Conservation (phyloP, 371 early-diverging fungal genomes). For the Sporodiniella umbellata region DNA sequence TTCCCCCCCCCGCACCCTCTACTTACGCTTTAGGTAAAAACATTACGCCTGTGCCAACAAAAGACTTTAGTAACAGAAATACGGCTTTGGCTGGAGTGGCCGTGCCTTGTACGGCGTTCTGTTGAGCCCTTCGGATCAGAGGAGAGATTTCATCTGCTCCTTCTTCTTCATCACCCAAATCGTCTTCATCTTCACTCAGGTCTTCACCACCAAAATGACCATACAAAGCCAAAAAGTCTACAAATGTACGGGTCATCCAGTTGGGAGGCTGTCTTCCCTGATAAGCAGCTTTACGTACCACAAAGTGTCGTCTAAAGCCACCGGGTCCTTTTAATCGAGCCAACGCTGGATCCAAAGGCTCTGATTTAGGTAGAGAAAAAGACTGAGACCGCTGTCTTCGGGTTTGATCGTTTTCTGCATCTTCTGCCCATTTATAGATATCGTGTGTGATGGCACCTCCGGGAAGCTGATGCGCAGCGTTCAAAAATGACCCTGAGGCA, state of each 20-base stretch:
- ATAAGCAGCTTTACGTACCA: slow-evolving; percentile 70
- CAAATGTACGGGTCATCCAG: slow-evolving; percentile 82
- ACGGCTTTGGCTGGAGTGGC: slow-evolving; percentile 70
- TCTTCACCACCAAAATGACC: slow-evolving; percentile 96
- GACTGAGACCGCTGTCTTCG: slow-evolving; percentile 40
- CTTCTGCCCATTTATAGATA: slow-evolving; percentile 58
- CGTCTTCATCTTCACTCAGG: slow-evolving; percentile 79
- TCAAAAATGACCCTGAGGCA: slow-evolving; percentile 5
- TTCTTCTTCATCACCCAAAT: slow-evolving; percentile 4
- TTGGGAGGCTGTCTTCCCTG: slow-evolving; percentile 65
- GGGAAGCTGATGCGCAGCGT: slow-evolving; percentile 41
- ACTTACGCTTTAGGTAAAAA: slow-evolving; percentile 71
- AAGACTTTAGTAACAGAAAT: slow-evolving; percentile 71
- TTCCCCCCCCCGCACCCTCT: no score
- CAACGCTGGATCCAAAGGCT: slow-evolving; percentile 33
- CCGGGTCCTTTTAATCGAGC: slow-evolving; percentile 70
- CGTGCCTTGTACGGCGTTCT: slow-evolving; percentile 56
- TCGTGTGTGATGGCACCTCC: slow-evolving; percentile 59
- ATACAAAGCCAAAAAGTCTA: slow-evolving; percentile 90
- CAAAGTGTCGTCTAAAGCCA: slow-evolving; percentile 87
- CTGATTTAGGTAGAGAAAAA: slow-evolving; percentile 29
- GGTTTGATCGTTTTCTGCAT: slow-evolving; percentile 29
- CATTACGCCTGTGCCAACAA: slow-evolving; percentile 80
- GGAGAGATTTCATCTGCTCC: slow-evolving; percentile 23
- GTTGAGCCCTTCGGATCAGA: slow-evolving; percentile 41